Conservation (phyloP, 305 asterid genomes). For the Stenogyne calaminthoides region DNA sequence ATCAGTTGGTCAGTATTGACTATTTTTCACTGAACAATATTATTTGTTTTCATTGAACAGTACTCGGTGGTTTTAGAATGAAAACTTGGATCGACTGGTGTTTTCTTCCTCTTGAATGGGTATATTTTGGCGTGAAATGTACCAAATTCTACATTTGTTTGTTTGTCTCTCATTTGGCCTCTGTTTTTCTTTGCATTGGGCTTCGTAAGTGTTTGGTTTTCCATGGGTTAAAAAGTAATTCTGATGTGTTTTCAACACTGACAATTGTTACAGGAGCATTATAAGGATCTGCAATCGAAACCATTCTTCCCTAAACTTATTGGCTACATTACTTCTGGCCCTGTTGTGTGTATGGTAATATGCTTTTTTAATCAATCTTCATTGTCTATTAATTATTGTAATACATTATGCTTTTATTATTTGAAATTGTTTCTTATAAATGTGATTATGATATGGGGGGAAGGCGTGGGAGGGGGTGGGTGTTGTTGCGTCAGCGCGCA, state of each 20-base stretch:
- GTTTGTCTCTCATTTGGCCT: background rate
- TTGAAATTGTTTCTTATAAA: slow-evolving; percentile 7
- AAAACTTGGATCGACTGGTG: too few relatives aligned
- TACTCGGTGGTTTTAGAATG: too few relatives aligned
- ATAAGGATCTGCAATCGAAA: slow-evolving; percentile 76
- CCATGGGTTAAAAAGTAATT: background rate
- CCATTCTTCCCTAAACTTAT: slow-evolving; percentile 87
- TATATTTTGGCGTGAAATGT: background rate
- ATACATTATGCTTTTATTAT: background rate
- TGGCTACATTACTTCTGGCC: slow-evolving; percentile 86
- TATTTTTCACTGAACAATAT: too few relatives aligned
- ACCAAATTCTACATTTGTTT: background rate
- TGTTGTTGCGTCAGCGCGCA: slow-evolving; percentile 91
- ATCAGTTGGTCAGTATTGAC: too few relatives aligned
- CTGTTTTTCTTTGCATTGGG: background rate
- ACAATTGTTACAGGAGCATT: slow-evolving; percentile 59
- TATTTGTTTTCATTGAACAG: too few relatives aligned
- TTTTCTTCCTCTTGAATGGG: too few relatives aligned
- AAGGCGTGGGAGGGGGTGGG: slow-evolving; percentile 93
- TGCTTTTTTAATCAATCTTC: background rate
- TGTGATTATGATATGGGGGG: slow-evolving; percentile 1
- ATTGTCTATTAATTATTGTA: background rate
- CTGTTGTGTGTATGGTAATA: slow-evolving; percentile 89
- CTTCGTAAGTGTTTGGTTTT: background rate
- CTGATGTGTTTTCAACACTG: slow-evolving; percentile 8